Conservation (phyloP, 2,329 filamentous ascomycete species). For the Sporothrix brasiliensis region DNA sequence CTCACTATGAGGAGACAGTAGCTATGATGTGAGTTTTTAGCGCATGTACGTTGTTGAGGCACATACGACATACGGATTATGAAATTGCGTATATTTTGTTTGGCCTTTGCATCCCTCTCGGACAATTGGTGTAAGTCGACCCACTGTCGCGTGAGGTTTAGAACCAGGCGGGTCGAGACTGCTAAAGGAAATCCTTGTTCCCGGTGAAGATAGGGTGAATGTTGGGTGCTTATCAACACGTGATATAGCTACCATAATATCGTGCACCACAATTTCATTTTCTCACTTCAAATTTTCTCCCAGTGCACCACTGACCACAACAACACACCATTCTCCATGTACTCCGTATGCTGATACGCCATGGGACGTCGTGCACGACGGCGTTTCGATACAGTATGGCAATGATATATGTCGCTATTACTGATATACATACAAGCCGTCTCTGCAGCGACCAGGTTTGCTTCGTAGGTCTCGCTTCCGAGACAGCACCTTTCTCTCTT, state of each 20-base stretch:
- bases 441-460: conserved; percentile 1
- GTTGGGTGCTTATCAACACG: not conserved
- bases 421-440: not conserved
- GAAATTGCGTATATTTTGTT: not conserved
- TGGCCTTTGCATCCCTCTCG: not conserved
- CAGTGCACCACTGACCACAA: conserved; percentile 5
- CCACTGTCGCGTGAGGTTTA: conserved; percentile 4
- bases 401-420: not conserved
- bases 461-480: not conserved
- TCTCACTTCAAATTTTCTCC: conserved; percentile 17
- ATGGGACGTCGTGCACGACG: not conserved
- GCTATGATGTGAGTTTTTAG: not conserved
- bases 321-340: not conserved
- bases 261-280: not conserved
- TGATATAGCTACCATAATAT: not conserved
- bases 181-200: not conserved
- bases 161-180: not conserved
- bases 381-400: conserved; percentile 3
- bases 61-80: not conserved
- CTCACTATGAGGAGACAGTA: not conserved
- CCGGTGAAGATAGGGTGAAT: not conserved
- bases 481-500: not conserved
- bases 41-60: not conserved
- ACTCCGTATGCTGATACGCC: not conserved
- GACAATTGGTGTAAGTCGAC: no score